Evolutionary conservation across 2,329 filamentous ascomycete genomes (phyloP).

Genomic region (Colletotrichum gigasporum): DNA sequence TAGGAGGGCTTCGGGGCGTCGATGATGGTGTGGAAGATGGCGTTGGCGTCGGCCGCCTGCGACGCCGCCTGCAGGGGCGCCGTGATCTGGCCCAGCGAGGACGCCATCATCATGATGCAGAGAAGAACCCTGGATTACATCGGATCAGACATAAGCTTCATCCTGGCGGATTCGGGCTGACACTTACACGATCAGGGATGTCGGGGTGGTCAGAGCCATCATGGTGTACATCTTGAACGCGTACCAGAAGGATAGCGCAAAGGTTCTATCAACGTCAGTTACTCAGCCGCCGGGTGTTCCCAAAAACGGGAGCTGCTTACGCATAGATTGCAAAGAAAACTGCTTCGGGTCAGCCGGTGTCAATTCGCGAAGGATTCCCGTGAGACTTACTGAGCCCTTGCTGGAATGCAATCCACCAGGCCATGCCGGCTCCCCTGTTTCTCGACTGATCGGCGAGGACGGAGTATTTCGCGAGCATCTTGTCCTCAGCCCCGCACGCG

Average conservation of each 20-base stretch:
- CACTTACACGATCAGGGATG: conserved; percentile 36
- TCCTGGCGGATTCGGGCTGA: neutral
- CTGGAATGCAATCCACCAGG: conserved; percentile 37
- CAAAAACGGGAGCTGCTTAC: conserved; percentile 25
- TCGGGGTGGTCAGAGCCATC: conserved; percentile 32
- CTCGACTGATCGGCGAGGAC: conserved; percentile 47
- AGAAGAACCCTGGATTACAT: conserved; percentile 31
- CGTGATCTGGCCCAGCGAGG: conserved; percentile 43
- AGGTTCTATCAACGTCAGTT: conserved; percentile 28
- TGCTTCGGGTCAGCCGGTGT: conserved; percentile 1
- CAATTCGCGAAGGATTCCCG: neutral
- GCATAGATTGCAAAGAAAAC: conserved; percentile 34
- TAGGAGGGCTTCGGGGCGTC: conserved; percentile 52
- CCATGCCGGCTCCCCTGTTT: conserved; percentile 38
- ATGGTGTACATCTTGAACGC: conserved; percentile 34
- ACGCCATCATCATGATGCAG: conserved; percentile 40
- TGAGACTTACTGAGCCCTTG: conserved; percentile 36
- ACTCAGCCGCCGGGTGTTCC: neutral
- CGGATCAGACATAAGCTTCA: neutral
- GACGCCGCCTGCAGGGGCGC: conserved; percentile 45
- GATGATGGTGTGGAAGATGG: conserved; percentile 51
- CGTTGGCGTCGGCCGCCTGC: conserved; percentile 46
- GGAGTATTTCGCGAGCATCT: conserved; percentile 46
- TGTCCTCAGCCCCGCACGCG: conserved; percentile 50
- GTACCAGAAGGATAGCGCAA: conserved; percentile 35